A percentile compares a stretch with the other conserved stretches of the same genome.
These are phyloP conservation scores for Mikania micrantha DNA, from an alignment of 129 eudicot species.

Conservation along the genomic window DNA sequence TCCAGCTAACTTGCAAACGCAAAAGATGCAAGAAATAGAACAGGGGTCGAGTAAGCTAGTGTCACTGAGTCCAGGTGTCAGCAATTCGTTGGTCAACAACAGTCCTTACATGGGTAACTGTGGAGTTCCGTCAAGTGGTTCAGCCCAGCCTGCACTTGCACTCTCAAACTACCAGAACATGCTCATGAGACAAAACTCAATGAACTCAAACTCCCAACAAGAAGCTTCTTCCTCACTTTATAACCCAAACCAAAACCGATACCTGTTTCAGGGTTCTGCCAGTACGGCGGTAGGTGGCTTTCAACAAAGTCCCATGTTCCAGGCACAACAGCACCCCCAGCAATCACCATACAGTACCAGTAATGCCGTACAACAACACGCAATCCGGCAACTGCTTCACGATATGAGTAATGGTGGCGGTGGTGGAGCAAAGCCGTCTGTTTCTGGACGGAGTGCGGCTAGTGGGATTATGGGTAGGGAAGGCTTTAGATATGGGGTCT, in stretches of 20 bases:
- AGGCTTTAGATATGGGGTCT: slow-evolving; percentile 35
- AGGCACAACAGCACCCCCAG: slow-evolving; percentile 40
- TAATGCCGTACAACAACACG: slow-evolving; percentile 67
- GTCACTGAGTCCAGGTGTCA: slow-evolving; percentile 53
- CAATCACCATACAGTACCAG: slow-evolving; percentile 33
- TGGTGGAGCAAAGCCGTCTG: slow-evolving; percentile 39
- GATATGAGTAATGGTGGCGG: slow-evolving; percentile 50
- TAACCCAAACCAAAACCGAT: slow-evolving; percentile 32
- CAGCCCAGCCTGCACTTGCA: slow-evolving; percentile 62
- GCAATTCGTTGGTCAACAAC: slow-evolving; percentile 31
- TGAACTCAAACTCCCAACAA: slow-evolving; percentile 59
- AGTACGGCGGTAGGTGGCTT: slow-evolving; percentile 30
- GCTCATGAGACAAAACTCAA: slow-evolving; percentile 70
- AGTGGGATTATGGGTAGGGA: slow-evolving; percentile 46
- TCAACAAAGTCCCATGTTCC: slow-evolving; percentile 40
- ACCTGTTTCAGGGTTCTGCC: slow-evolving; percentile 40
- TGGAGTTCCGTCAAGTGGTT: slow-evolving; percentile 46
- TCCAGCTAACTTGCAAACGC: slow-evolving; percentile 33
- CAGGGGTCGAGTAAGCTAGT: slow-evolving; percentile 42
- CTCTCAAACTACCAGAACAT: slow-evolving; percentile 54
- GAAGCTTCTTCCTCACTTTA: slow-evolving; percentile 67
- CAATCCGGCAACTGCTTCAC: slow-evolving; percentile 71
- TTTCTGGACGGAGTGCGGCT: slow-evolving; percentile 39
- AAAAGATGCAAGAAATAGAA: slow-evolving; percentile 26
- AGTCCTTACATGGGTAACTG: slow-evolving; percentile 36